phyloP scores from a whole-genome alignment of 306 rosid genomes.

The Vachellia pachyceras region DNA sequence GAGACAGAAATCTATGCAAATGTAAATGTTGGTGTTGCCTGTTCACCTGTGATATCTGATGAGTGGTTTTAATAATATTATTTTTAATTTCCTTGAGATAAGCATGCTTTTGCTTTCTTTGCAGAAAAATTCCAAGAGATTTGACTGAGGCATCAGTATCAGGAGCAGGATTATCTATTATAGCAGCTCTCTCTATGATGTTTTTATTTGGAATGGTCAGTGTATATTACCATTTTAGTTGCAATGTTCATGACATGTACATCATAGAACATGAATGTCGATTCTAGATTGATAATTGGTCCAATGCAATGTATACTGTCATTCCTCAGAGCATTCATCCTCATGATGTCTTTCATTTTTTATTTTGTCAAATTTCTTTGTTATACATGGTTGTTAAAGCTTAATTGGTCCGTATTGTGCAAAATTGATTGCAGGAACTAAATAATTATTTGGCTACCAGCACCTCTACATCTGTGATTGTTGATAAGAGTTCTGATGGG shows the following conservation, averaged over 20 bases:
- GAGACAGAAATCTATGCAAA: not conserved
- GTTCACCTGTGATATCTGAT: not conserved
- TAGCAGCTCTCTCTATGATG: constrained; percentile 83
- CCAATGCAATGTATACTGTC: not conserved
- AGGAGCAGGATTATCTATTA: constrained; percentile 91
- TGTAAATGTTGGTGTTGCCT: not conserved
- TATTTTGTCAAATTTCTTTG: constrained; percentile 27
- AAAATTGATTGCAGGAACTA: constrained; percentile 71
- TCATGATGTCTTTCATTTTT: constrained; percentile 25
- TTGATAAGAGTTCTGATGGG: constrained; percentile 88
- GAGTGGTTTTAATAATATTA: constrained; percentile 6
- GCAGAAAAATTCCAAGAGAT: constrained; percentile 98
- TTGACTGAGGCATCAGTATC: constrained; percentile 94
- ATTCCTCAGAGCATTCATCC: constrained; percentile 2
- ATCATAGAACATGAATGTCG: constrained; percentile 7
- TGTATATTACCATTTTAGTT: constrained; percentile 29
- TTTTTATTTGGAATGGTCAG: constrained; percentile 98
- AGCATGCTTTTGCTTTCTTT: constrained; percentile 35
- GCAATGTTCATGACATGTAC: constrained; percentile 19
- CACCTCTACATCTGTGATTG: constrained; percentile 90
- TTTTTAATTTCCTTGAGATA: constrained; percentile 12
- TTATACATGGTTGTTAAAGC: constrained; percentile 24
- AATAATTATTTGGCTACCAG: constrained; percentile 77
- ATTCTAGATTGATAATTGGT: constrained; percentile 25
- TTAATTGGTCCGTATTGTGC: constrained; percentile 13